Evolutionary conservation across 768 basidiomycete genomes (phyloP), one percentile per base, ranked within the genome.

Genomic region (Calvatia gigantea): DNA sequence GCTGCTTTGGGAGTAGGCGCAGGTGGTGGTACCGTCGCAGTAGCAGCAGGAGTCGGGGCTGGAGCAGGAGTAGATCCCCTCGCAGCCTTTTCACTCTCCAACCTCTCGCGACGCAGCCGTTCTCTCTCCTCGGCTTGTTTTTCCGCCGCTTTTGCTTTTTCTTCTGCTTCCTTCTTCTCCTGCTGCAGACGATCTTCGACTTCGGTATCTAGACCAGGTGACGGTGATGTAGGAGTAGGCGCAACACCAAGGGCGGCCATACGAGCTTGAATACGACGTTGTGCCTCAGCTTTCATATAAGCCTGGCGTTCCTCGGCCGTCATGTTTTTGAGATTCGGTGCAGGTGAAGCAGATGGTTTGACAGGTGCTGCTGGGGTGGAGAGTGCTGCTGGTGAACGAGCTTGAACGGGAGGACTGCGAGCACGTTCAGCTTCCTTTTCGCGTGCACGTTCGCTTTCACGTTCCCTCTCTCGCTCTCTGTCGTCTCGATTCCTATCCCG

Each of bases 141-240:
- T 68, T 97, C 94, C 0, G 93, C 94, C 45, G 78, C 73, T 54
- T 76, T 80, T 0, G 82, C 83, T 68, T 90, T 92, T 67, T 92
- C 90, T 60, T 94, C 94, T 0, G 95, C 95, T 66, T 97, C 96
- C 65, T 81, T 85, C 75, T 88, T 90, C 65, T 98, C 96, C 62
- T 85, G 78, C 33, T 82, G 85, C 4, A 98, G 78, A 8, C 95
- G 76, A 60, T 94, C 90, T 65, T 93, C 89, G 2, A 97, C 92
- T 50, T 77, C 81, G 6, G 82, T 86, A 67, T 97, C 95, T 8
- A 94, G n/a, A n/a, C n/a, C n/a, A 75, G 0, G 67, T 59, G n/a
- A n/a, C 11, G 76, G 69, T 1, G 65, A 61, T 6, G 83, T 67
- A 27, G 80, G 70, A 12, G 79, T 61, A 0, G 75, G 70, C 1